Base-by-base conservation (phyloP, 2,329 filamentous ascomycete species). In the Fusarium fracticaudum region DNA sequence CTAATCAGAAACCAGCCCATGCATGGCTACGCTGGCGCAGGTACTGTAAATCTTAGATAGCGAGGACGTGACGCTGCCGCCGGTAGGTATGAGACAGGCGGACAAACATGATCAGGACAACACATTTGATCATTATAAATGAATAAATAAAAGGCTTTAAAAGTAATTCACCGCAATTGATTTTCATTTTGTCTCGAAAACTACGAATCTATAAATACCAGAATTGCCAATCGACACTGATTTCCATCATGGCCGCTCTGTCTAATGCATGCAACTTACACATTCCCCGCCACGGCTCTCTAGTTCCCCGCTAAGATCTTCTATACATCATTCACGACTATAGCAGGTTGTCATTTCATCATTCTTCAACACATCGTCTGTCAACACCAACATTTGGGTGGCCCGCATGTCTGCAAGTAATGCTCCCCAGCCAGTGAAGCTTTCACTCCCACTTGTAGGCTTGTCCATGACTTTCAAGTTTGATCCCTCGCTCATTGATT, bases 381-480 rank as follows among this genome's bases (percentile, higher is more conserved):
- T 65, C 67, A 65, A 38, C 66, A 71, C 43, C 65, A 73, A 58
- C 62, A 71, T 55, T 62, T 58, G 59, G 74, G 70, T 74, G 72
- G 71, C 77, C 76, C 79, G 82, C 81, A 89, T 89, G 87, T 87
- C 87, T 83, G 81, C 85, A 76, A 86, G 80, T 78, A 85, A 86
- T 87, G 84, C 87, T 72, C 85, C 87, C 74, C 89, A 91, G 83
- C 92, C 92, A 70, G 93, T 96, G 85, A 95, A 94, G 86, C 89
- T 96, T 74, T 95, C 93, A 71, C 87, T 96, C 71, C 93, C 93
- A 74, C 78, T 84, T 67, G 83, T 83, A 73, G 53, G 76, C 51
- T 45, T n/a, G 17, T 24, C 13, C 57, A 43, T 47, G 18, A n/a
- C 15, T 38, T 17, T 26, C 15, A 24, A 29, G 12, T 24, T 13